phyloP scores from a whole-genome alignment of 2,329 filamentous ascomycete genomes.

The Alternaria sp. region DNA sequence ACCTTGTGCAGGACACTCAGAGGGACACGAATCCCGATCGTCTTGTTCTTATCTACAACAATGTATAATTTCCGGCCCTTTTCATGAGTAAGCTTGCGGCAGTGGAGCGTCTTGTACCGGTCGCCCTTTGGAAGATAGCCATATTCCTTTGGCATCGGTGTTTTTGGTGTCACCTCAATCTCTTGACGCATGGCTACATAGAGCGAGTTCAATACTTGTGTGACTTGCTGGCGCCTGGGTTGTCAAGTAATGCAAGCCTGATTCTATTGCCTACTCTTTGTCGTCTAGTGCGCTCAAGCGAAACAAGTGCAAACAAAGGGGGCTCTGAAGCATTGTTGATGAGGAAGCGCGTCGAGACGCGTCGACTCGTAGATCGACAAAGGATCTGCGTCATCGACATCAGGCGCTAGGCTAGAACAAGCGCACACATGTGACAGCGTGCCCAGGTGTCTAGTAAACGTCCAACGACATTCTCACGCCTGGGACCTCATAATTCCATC shows the following conservation, averaged over 20 bases:
- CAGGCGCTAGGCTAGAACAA: not conserved
- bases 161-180: conserved; percentile 28
- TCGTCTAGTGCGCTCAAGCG: not conserved
- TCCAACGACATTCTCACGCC: not conserved
- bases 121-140: conserved; percentile 46
- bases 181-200: conserved; percentile 23
- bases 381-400: not conserved
- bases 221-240: not conserved
- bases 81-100: conserved; percentile 42
- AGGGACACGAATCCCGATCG: conserved; percentile 56
- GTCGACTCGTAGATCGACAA: not conserved
- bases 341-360: not conserved
- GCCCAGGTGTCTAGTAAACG: not conserved
- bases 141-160: conserved; percentile 41
- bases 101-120: conserved; percentile 46
- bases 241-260: not conserved
- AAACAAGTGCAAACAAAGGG: not conserved
- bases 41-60: conserved; percentile 39
- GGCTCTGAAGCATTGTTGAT: not conserved
- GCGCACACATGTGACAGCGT: not conserved
- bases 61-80: conserved; percentile 38
- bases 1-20: conserved; percentile 51
- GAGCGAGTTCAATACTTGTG: not conserved
- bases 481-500: not conserved
- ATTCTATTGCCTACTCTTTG: not conserved